Evolutionary conservation across 2,329 filamentous ascomycete genomes (phyloP), one percentile per base, ranked within the genome.

Genomic region (Tothia fuscella): DNA sequence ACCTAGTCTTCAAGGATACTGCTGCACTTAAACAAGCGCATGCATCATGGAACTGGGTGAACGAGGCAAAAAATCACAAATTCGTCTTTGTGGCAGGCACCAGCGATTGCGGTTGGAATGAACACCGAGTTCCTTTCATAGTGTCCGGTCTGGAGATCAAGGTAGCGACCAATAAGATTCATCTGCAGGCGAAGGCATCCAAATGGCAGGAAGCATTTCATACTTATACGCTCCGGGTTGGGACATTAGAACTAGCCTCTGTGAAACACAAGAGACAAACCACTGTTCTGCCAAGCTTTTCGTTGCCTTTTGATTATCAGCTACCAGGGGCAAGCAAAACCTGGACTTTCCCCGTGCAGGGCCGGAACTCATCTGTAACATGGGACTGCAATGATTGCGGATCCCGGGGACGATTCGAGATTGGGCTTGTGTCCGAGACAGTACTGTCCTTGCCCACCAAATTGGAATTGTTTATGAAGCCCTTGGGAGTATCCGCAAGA

Each of bases 221-320:
- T 39, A 49, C 32, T n/a, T 53, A 49, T 40, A 47, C 51, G n/a
- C 41, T 53, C 6, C 38, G 44, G 16, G 50, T 53, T 20, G 50
- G 51, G 10, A 19, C 43, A 7, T 25, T 16, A 10, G 24, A 21
- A 16, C 20, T n/a, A 6, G 28, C 33, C 36, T 51, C 49, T 3
- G 49, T 46, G 3, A 44, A 31, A 4, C 21, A 53, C 16, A 44
- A 47, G 3, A 51, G n/a, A n/a, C n/a, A n/a, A n/a, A n/a, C n/a
- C n/a, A n/a, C n/a, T n/a, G n/a, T n/a, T n/a, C n/a, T n/a, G n/a
- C n/a, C n/a, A n/a, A n/a, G n/a, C n/a, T n/a, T n/a, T n/a, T n/a
- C n/a, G n/a, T n/a, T n/a, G n/a, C n/a, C n/a, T n/a, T n/a, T n/a
- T n/a, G n/a, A n/a, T n/a, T n/a, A n/a, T n/a, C n/a, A n/a, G n/a